phyloP scores from a whole-genome alignment of 768 basidiomycete species.

The Naganishia vishniacii region DNA sequence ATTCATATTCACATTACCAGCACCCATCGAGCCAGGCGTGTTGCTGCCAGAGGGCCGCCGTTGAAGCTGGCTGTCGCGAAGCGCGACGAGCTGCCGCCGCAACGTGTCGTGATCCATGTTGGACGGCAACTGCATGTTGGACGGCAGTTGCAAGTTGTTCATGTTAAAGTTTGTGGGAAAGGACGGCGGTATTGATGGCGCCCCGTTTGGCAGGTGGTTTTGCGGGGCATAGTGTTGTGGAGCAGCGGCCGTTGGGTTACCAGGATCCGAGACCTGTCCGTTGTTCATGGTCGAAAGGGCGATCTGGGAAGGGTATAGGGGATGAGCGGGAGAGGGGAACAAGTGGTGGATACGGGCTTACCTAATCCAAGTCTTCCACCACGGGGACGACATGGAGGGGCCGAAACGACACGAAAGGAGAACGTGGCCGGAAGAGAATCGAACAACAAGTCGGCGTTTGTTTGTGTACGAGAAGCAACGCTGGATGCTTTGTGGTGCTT shows the following conservation, averaged over 20 bases:
- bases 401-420: background rate
- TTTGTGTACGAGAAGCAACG: too few species aligned
- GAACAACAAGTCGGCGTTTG: too few species aligned
- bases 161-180: conserved; percentile 7
- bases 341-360: background rate
- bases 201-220: background rate
- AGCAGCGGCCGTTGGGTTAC: background rate
- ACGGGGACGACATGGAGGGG: background rate
- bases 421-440: background rate
- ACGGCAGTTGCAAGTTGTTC: conserved; percentile 10
- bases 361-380: background rate
- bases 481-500: too few species aligned
- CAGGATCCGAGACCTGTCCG: conserved; percentile 3
- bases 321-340: too few species aligned
- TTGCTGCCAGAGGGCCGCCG: background rate
- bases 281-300: conserved; percentile 10
- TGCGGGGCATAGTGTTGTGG: background rate
- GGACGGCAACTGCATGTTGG: conserved; percentile 7
- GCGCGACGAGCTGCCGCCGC: background rate
- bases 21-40: background rate
- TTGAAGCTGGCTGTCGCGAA: background rate
- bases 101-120: conserved; percentile 3
- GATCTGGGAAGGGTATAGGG: background rate
- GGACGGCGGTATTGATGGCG: background rate
- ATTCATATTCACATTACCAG: background rate